A percentile compares a stretch with the other conserved stretches of the same genome.
Conservation (phyloP, 2,329 filamentous ascomycete genomes). For the Aspergillus sp. region DNA sequence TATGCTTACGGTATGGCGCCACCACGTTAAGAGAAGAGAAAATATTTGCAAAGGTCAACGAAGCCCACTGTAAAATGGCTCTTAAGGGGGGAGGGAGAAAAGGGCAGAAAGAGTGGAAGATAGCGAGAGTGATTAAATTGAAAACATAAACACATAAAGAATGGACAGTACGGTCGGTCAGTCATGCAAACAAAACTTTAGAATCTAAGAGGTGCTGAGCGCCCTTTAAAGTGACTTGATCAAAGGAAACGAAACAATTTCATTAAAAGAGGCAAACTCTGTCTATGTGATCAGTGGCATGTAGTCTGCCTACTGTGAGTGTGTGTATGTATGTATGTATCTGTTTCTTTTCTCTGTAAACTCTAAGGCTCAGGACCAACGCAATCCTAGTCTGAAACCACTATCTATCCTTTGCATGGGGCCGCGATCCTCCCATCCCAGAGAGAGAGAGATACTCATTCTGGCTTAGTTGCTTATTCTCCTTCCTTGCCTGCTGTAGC, state of each 20-base stretch:
- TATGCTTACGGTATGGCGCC: slow-evolving; percentile 17
- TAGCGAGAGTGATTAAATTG: background rate
- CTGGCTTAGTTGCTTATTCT: background rate
- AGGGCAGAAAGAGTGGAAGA: background rate
- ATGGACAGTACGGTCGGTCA: background rate
- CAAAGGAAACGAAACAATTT: background rate
- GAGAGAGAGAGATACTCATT: background rate
- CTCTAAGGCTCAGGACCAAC: slow-evolving; percentile 7
- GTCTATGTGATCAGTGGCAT: background rate
- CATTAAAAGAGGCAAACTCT: background rate
- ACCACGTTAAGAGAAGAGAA: slow-evolving; percentile 1
- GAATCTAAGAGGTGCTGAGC: background rate
- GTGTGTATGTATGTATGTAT: too few species aligned
- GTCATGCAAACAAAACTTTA: background rate
- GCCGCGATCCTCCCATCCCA: slow-evolving; percentile 5
- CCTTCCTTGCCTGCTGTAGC: background rate
- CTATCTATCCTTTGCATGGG: slow-evolving; percentile 3
- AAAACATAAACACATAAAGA: background rate
- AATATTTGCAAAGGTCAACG: background rate
- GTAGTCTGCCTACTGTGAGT: background rate
- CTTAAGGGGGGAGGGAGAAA: background rate
- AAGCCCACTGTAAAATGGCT: background rate
- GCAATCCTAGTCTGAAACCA: slow-evolving; percentile 5
- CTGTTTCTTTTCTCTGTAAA: too few species aligned
- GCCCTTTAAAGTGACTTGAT: background rate